phyloP scores from a whole-genome alignment of 192 early-diverging fungal species.

The Backusella mclennaniae region DNA sequence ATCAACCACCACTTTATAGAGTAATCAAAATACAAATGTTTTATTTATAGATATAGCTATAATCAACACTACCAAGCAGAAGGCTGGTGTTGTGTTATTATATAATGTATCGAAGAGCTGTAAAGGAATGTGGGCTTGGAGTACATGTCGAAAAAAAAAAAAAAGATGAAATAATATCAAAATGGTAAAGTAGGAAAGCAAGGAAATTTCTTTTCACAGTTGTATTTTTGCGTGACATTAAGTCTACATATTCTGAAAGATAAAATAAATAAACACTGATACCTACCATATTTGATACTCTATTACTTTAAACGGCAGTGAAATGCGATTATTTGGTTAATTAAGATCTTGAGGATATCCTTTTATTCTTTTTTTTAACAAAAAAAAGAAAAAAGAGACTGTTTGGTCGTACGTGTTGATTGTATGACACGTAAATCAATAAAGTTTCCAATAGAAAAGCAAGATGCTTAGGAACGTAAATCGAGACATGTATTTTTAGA shows the following conservation, averaged over 20 bases:
- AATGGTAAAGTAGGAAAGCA: background rate
- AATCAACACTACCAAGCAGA: background rate
- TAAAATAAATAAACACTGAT: background rate
- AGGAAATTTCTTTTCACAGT: background rate
- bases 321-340: conserved; percentile 1
- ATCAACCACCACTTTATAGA: background rate
- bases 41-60: background rate
- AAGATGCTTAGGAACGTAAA: background rate
- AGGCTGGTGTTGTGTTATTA: background rate
- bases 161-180: background rate
- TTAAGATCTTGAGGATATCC: background rate
- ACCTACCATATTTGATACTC: background rate
- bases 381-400: background rate
- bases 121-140: background rate
- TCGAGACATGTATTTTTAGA: background rate
- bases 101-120: background rate
- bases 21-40: background rate
- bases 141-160: background rate
- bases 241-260: background rate
- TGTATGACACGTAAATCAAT: conserved; percentile 2
- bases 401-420: background rate
- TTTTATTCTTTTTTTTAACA: conserved; percentile 1
- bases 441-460: background rate
- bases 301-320: background rate
- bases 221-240: background rate